A percentile compares a stretch with the other conserved stretches of the same genome.
These are phyloP conservation scores for Stachybotrys chlorohalonatus DNA, from an alignment of 2,329 filamentous ascomycete genomes.

Conservation along the genomic window DNA sequence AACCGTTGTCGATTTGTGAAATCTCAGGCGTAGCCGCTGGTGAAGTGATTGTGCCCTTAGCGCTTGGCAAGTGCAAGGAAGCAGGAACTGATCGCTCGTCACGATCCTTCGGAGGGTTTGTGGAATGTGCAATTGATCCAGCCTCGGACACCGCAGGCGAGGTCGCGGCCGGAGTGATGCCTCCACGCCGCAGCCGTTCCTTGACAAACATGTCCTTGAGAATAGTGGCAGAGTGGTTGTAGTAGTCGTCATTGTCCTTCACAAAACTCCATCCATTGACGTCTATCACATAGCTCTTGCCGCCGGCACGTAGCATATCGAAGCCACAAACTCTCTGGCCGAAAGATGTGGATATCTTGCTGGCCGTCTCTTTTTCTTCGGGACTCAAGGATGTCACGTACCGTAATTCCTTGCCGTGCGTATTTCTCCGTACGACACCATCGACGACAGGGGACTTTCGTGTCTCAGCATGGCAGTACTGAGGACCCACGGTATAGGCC, in stretches of 20 bases:
- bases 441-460: slow-evolving; percentile 96
- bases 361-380: slow-evolving; percentile 77
- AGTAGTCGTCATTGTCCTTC: slow-evolving; percentile 98
- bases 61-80: slow-evolving; percentile 7
- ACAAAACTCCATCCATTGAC: slow-evolving; percentile 99
- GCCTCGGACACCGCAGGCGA: slow-evolving; percentile 37
- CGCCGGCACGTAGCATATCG: slow-evolving; percentile 78
- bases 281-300: slow-evolving; percentile 94
- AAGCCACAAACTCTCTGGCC: slow-evolving; percentile 95
- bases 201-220: slow-evolving; percentile 80
- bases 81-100: slow-evolving; percentile 1
- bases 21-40: slow-evolving; percentile 5
- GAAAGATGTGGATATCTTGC: slow-evolving; percentile 83
- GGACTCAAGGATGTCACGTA: slow-evolving; percentile 81
- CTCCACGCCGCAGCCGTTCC: slow-evolving; percentile 58
- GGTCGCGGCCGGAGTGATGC: slow-evolving; percentile 48
- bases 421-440: slow-evolving; percentile 89
- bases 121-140: slow-evolving; percentile 27
- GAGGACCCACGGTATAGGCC: slow-evolving; percentile 89
- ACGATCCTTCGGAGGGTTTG: slow-evolving; percentile 26
- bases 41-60: slow-evolving; percentile 15
- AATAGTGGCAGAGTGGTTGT: slow-evolving; percentile 81
- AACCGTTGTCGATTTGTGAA: slow-evolving; percentile 10
- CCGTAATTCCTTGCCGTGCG: slow-evolving; percentile 91
- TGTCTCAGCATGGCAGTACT: slow-evolving; percentile 93